Base-by-base conservation (phyloP, 306 rosid genomes). In the Rubus idaeus region DNA sequence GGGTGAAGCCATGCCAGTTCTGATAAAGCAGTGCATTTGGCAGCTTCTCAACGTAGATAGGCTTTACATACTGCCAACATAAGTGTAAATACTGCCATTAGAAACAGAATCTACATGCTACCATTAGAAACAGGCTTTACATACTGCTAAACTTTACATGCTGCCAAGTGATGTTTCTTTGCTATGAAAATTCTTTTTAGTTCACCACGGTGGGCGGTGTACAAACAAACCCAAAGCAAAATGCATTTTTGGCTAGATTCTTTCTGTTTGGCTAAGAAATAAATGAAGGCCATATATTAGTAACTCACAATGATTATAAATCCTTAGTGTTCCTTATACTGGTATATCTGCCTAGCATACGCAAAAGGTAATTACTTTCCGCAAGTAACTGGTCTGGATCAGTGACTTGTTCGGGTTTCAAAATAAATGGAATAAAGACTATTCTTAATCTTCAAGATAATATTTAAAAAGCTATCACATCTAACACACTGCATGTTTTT, bases 171-270 rank as follows among this genome's bases (percentile, higher is more conserved):
- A 77, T 90, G 97, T 76, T 91, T 94, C 91, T 90, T 94, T 78
- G 90, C 88, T 89, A 92, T 87, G 76, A 94, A 94, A 56, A 94
- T 87, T 84, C 79, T 85, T 80, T 94, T 94, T 77, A 91, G 87
- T 51, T 89, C 97, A 12, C 98, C 97, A 0, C 95, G 94, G 74
- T 94, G 94, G 16, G 98, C 96, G 14, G 97, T 83, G 86, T 91
- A 94, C 52, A 97, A 96, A 6, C 97, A 90, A 70, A 91, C 90
- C 98, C 98, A 91, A 23, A 94, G 89, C 97, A 91, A 78, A 90
- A 94, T 73, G 91, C 93, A 10, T 68, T 80, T 80, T 45, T 88
- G 40, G 96, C 97, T 75, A 90, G 76, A 78, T 80, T 76, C 79
- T 90, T 90, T 75, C 87, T 78, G 40, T 79, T 77, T 16, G 91